Conservation (phyloP, 2,329 filamentous ascomycete species). For the Biscogniauxia mediterranea region DNA sequence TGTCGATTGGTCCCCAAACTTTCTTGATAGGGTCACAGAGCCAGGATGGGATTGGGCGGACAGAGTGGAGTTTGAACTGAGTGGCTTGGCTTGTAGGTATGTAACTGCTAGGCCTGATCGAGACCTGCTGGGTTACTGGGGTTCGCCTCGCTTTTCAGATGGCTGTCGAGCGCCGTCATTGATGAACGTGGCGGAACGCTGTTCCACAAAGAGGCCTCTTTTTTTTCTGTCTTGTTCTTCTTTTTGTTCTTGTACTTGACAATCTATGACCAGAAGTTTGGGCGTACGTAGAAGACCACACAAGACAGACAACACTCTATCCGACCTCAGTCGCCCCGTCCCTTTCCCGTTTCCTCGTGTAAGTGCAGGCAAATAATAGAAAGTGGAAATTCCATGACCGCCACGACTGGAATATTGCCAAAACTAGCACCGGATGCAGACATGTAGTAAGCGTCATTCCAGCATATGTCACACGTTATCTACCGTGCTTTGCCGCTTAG, state of each 20-base stretch:
- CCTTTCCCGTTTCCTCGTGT: no score
- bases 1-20: slow-evolving; percentile 11
- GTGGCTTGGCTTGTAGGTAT: no score
- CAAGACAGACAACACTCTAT: neutral
- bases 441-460: neutral
- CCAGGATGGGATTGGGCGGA: neutral
- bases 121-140: neutral
- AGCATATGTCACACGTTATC: neutral
- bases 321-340: neutral
- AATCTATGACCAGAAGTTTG: no score
- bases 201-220: neutral
- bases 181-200: neutral
- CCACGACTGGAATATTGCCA: neutral
- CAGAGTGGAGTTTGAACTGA: neutral
- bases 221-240: no score
- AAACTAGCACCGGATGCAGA: neutral
- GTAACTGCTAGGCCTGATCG: no score
- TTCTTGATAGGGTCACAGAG: neutral
- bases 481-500: neutral
- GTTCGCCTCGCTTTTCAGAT: neutral
- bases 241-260: no score
- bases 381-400: no score
- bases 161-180: neutral
- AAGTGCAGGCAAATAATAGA: no score
- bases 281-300: neutral